Percentiles rank a stretch among this genome's conserved stretches.
phyloP scores from a whole-genome alignment of 2,329 filamentous ascomycete genomes.

The Aspergillus spinulosporus region DNA sequence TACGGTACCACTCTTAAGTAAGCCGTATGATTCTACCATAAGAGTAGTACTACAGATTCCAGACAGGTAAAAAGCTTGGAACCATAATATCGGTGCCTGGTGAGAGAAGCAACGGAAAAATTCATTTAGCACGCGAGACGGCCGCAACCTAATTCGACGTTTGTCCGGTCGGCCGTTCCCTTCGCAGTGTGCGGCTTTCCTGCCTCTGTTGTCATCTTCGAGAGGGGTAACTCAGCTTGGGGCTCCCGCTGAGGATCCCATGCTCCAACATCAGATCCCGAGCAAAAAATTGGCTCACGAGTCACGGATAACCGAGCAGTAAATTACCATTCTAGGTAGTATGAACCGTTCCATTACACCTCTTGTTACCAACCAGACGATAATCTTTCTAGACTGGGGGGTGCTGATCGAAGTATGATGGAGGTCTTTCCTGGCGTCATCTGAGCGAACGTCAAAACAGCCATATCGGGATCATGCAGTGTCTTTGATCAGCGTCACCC shows the following conservation, averaged over 20 bases:
- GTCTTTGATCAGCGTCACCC: not conserved
- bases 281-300: not conserved
- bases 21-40: not conserved
- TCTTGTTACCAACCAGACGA: constrained; percentile 6
- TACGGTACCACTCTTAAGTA: not conserved
- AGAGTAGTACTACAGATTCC: not conserved
- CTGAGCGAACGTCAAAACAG: constrained; percentile 1
- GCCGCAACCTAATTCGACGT: constrained; percentile 16
- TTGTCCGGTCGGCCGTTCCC: not conserved
- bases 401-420: not conserved
- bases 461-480: constrained; percentile 4
- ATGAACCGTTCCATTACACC: not conserved
- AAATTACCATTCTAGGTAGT: not conserved
- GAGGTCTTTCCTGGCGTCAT: constrained; percentile 20
- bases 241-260: not conserved
- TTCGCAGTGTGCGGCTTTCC: not conserved
- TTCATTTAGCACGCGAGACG: constrained; percentile 18
- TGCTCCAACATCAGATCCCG: not conserved
- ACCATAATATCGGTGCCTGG: not conserved
- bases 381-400: not conserved
- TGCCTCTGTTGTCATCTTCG: constrained; percentile 6
- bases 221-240: constrained; percentile 6
- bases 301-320: not conserved
- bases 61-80: not conserved
- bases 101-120: constrained; percentile 11